A percentile compares a stretch with the other conserved stretches of the same genome.
These are phyloP conservation scores for Blastomyces gilchristii DNA, from an alignment of 2,329 filamentous ascomycete genomes.

Conservation along the genomic window DNA sequence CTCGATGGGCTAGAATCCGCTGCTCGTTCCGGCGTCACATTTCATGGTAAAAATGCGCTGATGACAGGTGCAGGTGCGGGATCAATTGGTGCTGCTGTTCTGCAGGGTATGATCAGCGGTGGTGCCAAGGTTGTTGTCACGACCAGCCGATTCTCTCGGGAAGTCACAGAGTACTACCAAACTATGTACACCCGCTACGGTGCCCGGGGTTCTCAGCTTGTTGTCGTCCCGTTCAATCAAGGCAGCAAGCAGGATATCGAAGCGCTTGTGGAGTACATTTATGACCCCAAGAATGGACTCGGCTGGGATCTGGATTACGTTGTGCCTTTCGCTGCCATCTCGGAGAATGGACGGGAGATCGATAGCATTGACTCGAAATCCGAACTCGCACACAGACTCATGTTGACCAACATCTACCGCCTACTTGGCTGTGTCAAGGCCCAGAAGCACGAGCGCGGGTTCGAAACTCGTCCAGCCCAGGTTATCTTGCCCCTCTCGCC, in stretches of 20 bases:
- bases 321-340: constrained; percentile 92
- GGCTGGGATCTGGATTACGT: constrained; percentile 98
- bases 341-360: constrained; percentile 95
- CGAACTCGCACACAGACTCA: constrained; percentile 94
- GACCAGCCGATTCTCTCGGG: constrained; percentile 88
- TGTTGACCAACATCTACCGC: constrained; percentile 93
- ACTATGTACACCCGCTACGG: constrained; percentile 95
- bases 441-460: constrained; percentile 77
- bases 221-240: constrained; percentile 98
- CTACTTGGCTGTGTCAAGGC: constrained; percentile 83
- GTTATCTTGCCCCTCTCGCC: constrained; percentile 92
- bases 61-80: constrained; percentile 98
- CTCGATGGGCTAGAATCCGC: constrained; percentile 85
- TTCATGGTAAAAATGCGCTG: constrained; percentile 87
- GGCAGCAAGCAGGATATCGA: constrained; percentile 97
- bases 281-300: constrained; percentile 88
- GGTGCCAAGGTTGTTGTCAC: constrained; percentile 95
- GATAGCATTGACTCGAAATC: constrained; percentile 95
- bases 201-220: constrained; percentile 85
- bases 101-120: constrained; percentile 91
- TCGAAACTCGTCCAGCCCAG: constrained; percentile 91
- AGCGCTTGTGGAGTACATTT: constrained; percentile 89
- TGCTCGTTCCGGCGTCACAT: constrained; percentile 77
- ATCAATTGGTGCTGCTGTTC: constrained; percentile 92
- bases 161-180: constrained; percentile 99